Evolutionary conservation across 2,329 filamentous ascomycete genomes (phyloP).

Genomic region (Ceratocystis cubensis): DNA sequence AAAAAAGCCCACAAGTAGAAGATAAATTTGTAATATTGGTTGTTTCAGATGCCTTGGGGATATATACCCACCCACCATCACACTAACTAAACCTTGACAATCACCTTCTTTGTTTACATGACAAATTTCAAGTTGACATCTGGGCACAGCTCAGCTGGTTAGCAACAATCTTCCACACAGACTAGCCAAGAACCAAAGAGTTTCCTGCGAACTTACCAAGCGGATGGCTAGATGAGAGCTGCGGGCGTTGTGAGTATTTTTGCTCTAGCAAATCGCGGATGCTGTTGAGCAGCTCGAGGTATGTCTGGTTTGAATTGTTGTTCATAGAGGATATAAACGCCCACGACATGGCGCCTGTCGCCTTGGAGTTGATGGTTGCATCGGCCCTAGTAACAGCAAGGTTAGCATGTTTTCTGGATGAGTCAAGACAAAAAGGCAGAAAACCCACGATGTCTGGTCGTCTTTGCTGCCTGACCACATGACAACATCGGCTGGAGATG

Average conservation of each 20-base stretch:
- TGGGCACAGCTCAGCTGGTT: not conserved
- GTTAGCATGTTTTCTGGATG: not conserved
- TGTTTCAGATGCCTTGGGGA: not conserved
- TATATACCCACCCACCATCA: too few relatives aligned
- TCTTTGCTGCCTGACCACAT: constrained; percentile 98
- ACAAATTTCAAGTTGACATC: constrained; percentile 21
- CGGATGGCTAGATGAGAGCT: constrained; percentile 91
- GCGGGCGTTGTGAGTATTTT: constrained; percentile 89
- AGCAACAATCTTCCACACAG: not conserved
- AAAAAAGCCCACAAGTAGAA: too few relatives aligned
- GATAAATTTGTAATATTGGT: not conserved
- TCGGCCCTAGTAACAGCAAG: constrained; percentile 51
- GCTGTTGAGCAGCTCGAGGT: constrained; percentile 88
- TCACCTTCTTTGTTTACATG: constrained; percentile 16
- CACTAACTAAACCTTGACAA: too few relatives aligned
- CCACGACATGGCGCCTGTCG: constrained; percentile 96
- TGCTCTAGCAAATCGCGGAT: constrained; percentile 77
- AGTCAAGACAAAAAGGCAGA: not conserved
- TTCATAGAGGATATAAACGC: constrained; percentile 86
- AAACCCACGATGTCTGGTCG: constrained; percentile 63
- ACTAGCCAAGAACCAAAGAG: not conserved
- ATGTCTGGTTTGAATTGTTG: constrained; percentile 90
- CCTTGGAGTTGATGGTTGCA: constrained; percentile 73
- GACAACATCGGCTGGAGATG: constrained; percentile 85
- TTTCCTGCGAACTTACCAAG: constrained; percentile 51